phyloP scores from a whole-genome alignment of 164 flowering plant species.

The Magnolia kwangsiensis region DNA sequence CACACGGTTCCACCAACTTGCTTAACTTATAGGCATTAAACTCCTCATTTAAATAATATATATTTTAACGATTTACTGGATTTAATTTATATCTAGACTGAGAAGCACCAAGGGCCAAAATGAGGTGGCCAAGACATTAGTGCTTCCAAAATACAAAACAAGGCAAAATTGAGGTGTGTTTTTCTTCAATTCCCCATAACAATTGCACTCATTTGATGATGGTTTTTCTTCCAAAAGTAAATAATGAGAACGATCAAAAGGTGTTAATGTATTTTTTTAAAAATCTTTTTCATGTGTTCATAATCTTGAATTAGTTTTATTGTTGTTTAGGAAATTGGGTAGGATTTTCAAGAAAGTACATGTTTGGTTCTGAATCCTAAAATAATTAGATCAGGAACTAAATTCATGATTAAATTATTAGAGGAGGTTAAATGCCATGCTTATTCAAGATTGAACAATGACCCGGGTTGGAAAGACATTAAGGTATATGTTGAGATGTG shows the following conservation, averaged over 20 bases:
- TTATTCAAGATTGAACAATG: slow-evolving; percentile 11
- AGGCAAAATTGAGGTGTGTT: slow-evolving; percentile 17
- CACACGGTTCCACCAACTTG: no score
- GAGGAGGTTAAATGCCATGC: slow-evolving; percentile 31
- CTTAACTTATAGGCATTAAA: no score
- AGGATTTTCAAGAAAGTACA: slow-evolving; percentile 31
- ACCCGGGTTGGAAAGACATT: slow-evolving; percentile 41
- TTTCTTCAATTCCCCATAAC: background rate
- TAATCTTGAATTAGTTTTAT: no score
- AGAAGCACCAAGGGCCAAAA: slow-evolving; percentile 57
- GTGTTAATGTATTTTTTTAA: no score
- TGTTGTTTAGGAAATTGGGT: slow-evolving; percentile 35
- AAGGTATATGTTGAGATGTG: no score
- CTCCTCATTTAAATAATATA: no score
- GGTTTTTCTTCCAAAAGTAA: background rate
- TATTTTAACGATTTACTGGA: background rate
- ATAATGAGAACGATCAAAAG: no score
- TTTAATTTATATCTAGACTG: slow-evolving; percentile 34
- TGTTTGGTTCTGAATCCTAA: slow-evolving; percentile 42
- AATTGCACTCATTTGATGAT: no score
- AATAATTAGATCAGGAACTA: slow-evolving; percentile 53
- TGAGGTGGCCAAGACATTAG: slow-evolving; percentile 51
- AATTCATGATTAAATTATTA: slow-evolving; percentile 44
- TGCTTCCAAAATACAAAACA: slow-evolving; percentile 45
- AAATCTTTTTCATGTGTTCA: background rate